A percentile compares a stretch with the other conserved stretches of the same genome.
Evolutionary conservation across 225 moss, liverwort and hornwort species (phyloP).

Genomic region (Lunularia cruciata): DNA sequence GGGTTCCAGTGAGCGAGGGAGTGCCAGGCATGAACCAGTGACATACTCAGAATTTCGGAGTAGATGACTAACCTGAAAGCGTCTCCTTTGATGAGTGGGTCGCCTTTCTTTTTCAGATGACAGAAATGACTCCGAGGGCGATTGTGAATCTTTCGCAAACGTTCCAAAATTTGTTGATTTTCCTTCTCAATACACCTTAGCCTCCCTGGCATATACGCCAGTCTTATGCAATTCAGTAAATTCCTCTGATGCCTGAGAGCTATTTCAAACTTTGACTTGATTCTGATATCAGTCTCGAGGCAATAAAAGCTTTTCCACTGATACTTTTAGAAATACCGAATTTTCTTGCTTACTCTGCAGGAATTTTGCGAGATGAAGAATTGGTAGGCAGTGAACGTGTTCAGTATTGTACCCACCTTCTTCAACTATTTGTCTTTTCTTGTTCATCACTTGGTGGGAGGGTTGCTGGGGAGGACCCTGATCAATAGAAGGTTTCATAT

Average conservation of each 20-base stretch:
- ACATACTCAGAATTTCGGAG: too few relatives aligned
- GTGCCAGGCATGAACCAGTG: too few relatives aligned
- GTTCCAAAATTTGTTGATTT: conserved; percentile 39
- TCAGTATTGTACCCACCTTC: conserved; percentile 20
- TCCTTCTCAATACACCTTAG: conserved; percentile 41
- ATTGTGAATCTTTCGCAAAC: conserved; percentile 43
- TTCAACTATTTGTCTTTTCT: conserved; percentile 40
- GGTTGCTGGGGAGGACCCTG: conserved; percentile 40
- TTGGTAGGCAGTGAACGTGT: neutral
- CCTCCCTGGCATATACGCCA: conserved; percentile 28
- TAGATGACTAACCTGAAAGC: conserved; percentile 38
- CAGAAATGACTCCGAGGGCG: conserved; percentile 45
- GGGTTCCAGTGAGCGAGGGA: too few relatives aligned
- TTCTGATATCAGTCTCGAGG: neutral
- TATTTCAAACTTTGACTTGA: too few relatives aligned
- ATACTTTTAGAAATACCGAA: neutral
- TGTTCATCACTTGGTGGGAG: conserved; percentile 26
- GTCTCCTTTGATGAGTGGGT: conserved; percentile 42
- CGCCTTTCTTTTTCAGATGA: conserved; percentile 48
- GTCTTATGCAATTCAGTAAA: neutral
- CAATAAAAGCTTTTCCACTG: neutral
- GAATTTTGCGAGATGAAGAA: neutral
- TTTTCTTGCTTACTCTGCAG: neutral
- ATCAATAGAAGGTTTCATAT: conserved; percentile 48
- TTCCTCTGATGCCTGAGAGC: neutral